A percentile compares a stretch with the other conserved stretches of the same genome.
Conservation (phyloP, 2,329 filamentous ascomycete species). For the Pestalotiopsis sp. region DNA sequence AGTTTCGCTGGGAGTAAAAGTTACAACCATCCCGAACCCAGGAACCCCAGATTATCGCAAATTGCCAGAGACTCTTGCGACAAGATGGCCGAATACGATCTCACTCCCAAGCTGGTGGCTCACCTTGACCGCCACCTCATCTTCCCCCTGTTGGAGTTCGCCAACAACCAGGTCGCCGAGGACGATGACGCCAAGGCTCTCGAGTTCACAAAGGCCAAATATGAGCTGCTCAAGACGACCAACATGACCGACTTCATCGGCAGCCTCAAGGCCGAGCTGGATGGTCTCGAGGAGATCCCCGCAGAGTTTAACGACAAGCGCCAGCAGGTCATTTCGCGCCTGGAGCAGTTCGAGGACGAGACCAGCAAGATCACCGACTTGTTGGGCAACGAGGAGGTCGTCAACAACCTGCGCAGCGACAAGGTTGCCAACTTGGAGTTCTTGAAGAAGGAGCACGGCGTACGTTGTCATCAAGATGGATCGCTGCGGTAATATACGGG, state of each 20-base stretch:
- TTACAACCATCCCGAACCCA: not conserved
- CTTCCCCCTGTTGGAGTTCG: constrained; percentile 94
- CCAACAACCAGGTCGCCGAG: constrained; percentile 79
- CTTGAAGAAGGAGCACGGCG: constrained; percentile 93
- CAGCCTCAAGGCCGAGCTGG: constrained; percentile 85
- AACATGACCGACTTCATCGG: constrained; percentile 99
- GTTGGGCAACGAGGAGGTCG: constrained; percentile 84
- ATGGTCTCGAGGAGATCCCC: constrained; percentile 76
- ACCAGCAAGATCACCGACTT: constrained; percentile 88
- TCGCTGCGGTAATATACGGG: not conserved
- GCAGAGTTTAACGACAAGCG: constrained; percentile 87
- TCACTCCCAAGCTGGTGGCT: constrained; percentile 86
- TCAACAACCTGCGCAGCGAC: constrained; percentile 89
- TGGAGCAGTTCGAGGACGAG: constrained; percentile 84
- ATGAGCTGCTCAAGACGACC: constrained; percentile 91
- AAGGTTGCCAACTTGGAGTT: constrained; percentile 99
- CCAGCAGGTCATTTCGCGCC: constrained; percentile 80
- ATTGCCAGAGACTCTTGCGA: constrained; percentile 18
- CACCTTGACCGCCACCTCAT: constrained; percentile 95
- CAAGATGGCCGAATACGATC: constrained; percentile 71
- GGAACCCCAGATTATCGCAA: not conserved
- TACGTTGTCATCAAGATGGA: constrained; percentile 43
- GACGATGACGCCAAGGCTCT: constrained; percentile 60
- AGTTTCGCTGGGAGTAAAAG: constrained; percentile 1
- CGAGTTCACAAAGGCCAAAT: constrained; percentile 84